Base-by-base conservation (phyloP, 768 basidiomycete species). In the Pholiota conissans region DNA sequence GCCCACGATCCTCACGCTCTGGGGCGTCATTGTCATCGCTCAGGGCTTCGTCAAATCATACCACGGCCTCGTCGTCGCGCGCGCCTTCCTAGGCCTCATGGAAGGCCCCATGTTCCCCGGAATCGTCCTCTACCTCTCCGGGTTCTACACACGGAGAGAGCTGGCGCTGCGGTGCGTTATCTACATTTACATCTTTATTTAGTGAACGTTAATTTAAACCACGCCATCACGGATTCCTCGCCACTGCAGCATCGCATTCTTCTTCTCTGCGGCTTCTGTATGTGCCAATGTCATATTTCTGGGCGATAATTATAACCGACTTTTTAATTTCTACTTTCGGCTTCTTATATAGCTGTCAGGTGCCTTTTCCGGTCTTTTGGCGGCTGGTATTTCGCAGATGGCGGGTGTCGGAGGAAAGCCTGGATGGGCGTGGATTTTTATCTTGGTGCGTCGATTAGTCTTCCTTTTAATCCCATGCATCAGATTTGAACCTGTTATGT, bases 351-450 rank as follows among this genome's bases (percentile, higher is more conserved):
- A 74, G 73, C 72, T 84, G 5, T 79, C 85, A 0, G 83, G 84
- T 1, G 80, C 83, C 0, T 86, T 87, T 63, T 86, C 85, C 4
- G 87, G 88, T 45, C 70, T 89, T 8, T 74, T 90, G 1, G 86
- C 86, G 0, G 74, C 83, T 28, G 84, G 76, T 1, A 85, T 90
- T 49, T 64, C 75, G n/a, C 68, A 83, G 14, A 83, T 90, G 76
- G 68, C 84, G 42, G 82, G 82, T 11, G 68, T 76, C 22, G 70
- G 70, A 2, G 80, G 83, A 5, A 76, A 71, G 54, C 73, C 79
- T 1, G 86, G 83, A 0, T 89, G 86, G 87, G 73, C 80, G 11
- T 86, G 83, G 85, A 80, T 84, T 57, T 83, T 84, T 61, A 83
- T 84, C 30, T 40, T 84, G n/a, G 80, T 83, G 57, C 24, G 65